Base-by-base conservation (phyloP, 2,329 filamentous ascomycete genomes). In the Dactylonectria estremocensis region DNA sequence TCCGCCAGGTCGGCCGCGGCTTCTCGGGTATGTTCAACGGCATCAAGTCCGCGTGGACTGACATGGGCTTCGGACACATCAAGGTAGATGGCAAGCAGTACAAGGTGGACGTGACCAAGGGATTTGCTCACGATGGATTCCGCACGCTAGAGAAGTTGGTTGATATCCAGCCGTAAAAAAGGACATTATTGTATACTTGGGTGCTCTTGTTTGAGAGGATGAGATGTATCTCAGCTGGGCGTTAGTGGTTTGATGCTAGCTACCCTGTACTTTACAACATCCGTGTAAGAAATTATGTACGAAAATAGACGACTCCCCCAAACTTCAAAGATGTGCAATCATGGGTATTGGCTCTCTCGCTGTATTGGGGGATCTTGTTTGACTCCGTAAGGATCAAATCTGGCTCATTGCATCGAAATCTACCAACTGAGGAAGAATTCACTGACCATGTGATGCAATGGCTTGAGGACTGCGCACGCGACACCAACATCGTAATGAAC, bases 51-150 rank as follows among this genome's bases (percentile, higher is more conserved):
- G 84, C 87, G 2, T 83, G 89, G 76, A 87, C 85, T 16, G 84
- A 88, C 61, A 87, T 88, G 64, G 89, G 89, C 0, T 90, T 89
- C 68, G 82, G 85, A 45, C 81, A 83, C 63, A 80, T 91, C 56
- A 78, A 77, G 58, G 80, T 89, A 14, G 80, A 85, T 11, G 84
- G 82, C 18, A 77, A 80, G 37, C 78, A 80, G 59, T 90, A 88
- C 76, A 91, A 90, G 80, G 77, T 91, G 22, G 89, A 91, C 71
- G 82, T 90, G 16, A 82, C 82, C 3, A 84, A 84, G 45, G 89
- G 87, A 1, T 90, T 88, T 81, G 87, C 87, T 22, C 82, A 90
- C 55, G 89, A 91, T 46, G 82, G 86, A 4, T 90, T 90, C 49
- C 83, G 82, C 61, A 87, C 87, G 3, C 76, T 92, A 60, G 89